Percentiles rank a stretch among this genome's conserved stretches.
phyloP scores from a whole-genome alignment of 1,139 yeast genomes.

The Scheffersomyces titani region DNA sequence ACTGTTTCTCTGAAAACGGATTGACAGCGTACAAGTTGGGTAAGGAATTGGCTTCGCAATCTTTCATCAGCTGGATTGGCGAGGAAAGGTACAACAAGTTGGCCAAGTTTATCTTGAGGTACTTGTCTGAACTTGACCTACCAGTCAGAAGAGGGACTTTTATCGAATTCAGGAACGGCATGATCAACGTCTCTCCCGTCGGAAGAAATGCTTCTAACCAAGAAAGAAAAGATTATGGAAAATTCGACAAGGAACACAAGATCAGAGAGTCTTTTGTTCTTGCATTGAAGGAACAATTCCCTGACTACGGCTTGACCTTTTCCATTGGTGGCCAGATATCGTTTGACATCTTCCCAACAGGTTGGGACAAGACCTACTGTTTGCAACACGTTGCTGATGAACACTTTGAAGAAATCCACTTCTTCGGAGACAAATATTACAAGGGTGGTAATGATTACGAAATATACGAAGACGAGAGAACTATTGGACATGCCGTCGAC shows the following conservation, averaged over 20 bases:
- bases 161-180: slow-evolving; percentile 98
- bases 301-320: slow-evolving; percentile 85
- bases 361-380: slow-evolving; percentile 99
- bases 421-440: slow-evolving; percentile 97
- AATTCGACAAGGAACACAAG: slow-evolving; percentile 74
- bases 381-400: slow-evolving; percentile 87
- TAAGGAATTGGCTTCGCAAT: slow-evolving; percentile 83
- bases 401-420: slow-evolving; percentile 85
- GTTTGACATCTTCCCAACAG: slow-evolving; percentile 98
- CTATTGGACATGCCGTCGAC: slow-evolving; percentile 91
- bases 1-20: slow-evolving; percentile 96
- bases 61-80: slow-evolving; percentile 94
- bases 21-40: slow-evolving; percentile 95
- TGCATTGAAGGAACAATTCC: slow-evolving; percentile 79
- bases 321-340: slow-evolving; percentile 99
- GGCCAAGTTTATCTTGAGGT: slow-evolving; percentile 79
- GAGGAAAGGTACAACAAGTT: slow-evolving; percentile 90
- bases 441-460: slow-evolving; percentile 99
- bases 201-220: slow-evolving; percentile 96
- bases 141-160: slow-evolving; percentile 98
- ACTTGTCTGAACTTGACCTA: slow-evolving; percentile 81
- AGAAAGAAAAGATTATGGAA: slow-evolving; percentile 92
- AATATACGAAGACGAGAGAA: slow-evolving; percentile 87
- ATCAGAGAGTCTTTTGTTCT: slow-evolving; percentile 80
- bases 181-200: slow-evolving; percentile 96